These are phyloP conservation scores for Sparassis latifolia DNA, from an alignment of 1,284 basidiomycete genomes.

Conservation along the genomic window DNA sequence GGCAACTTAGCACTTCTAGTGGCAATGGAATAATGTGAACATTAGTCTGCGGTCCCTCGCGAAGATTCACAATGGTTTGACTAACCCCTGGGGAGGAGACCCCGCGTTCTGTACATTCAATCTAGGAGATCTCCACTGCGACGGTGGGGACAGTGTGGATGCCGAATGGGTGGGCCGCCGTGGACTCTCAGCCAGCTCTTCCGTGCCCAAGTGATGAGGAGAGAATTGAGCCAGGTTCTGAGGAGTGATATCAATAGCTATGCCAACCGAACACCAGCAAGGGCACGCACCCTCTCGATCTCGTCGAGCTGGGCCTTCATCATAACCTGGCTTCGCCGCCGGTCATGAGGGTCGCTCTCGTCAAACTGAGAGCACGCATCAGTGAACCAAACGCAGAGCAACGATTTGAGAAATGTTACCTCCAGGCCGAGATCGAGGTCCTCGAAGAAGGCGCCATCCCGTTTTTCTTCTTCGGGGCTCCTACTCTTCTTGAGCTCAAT, in stretches of 20 bases:
- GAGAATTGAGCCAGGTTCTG: constrained; percentile 68
- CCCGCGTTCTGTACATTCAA: constrained; percentile 3
- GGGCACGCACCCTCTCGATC: constrained; percentile 54
- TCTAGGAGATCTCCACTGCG: constrained; percentile 10
- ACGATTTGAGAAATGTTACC: neutral
- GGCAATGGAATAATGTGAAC: neutral
- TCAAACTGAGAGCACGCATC: constrained; percentile 41
- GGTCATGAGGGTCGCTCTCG: constrained; percentile 61
- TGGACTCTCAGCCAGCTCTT: constrained; percentile 36
- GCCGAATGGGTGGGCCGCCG: constrained; percentile 21
- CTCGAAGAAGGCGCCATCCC: constrained; percentile 63
- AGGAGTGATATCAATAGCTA: too few relatives aligned
- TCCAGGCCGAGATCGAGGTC: constrained; percentile 62
- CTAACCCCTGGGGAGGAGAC: constrained; percentile 13
- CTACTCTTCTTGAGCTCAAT: constrained; percentile 15
- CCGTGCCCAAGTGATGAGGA: constrained; percentile 47
- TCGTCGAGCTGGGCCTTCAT: constrained; percentile 68
- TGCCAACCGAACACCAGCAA: neutral
- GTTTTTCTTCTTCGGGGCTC: constrained; percentile 51
- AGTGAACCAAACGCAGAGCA: neutral
- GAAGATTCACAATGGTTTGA: neutral
- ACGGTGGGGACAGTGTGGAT: constrained; percentile 25
- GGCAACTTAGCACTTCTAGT: constrained; percentile 2
- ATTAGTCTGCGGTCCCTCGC: neutral
- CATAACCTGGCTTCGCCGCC: constrained; percentile 61